A percentile compares a stretch with the other conserved stretches of the same genome.
These are phyloP conservation scores for Acer saccharum DNA, from an alignment of 345 rosid species.

Conservation along the genomic window DNA sequence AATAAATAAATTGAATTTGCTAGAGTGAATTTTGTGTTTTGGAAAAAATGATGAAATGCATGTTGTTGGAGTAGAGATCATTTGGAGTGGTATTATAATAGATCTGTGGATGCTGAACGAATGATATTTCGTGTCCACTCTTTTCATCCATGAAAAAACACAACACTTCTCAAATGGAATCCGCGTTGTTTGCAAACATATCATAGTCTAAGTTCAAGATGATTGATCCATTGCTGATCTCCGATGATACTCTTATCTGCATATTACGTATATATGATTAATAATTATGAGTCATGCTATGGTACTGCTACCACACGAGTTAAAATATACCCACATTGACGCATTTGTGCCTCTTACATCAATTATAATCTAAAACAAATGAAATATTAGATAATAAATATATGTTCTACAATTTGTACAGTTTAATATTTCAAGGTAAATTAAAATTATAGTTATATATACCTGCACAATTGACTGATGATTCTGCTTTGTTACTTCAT, in stretches of 20 bases:
- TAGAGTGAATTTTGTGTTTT: not conserved
- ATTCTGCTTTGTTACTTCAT: no score
- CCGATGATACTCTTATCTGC: constrained; percentile 53
- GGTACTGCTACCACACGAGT: no score
- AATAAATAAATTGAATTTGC: no score
- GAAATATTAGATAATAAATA: no score
- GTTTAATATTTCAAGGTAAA: no score
- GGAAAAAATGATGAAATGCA: not conserved
- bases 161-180: constrained; percentile 40
- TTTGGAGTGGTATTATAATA: constrained; percentile 35
- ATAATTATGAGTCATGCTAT: no score
- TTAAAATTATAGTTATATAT: no score
- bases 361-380: no score
- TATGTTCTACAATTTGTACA: no score
- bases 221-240: constrained; percentile 42
- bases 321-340: no score
- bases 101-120: constrained; percentile 39
- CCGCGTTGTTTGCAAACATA: constrained; percentile 51
- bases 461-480: no score
- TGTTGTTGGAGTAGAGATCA: constrained; percentile 34
- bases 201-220: constrained; percentile 51
- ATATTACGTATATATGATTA: not conserved
- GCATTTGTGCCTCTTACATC: no score
- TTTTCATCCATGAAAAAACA: constrained; percentile 56
- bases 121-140: constrained; percentile 42